A percentile compares a stretch with the other conserved stretches of the same genome.
Conservation (phyloP, 306 rosid species). For the Trifolium dubium region DNA sequence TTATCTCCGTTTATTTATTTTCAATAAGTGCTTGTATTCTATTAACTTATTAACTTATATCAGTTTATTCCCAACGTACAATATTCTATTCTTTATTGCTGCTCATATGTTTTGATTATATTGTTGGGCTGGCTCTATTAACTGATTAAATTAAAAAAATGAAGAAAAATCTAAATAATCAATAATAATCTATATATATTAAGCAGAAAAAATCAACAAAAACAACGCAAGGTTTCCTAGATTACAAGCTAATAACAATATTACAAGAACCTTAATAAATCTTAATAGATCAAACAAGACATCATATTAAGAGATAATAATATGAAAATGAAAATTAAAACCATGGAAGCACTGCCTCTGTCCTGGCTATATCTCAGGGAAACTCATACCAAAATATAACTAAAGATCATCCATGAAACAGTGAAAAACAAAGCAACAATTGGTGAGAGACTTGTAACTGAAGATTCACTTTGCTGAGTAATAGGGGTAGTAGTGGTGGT, state of each 20-base stretch:
- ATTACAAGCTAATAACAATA: neutral
- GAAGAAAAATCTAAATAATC: no score
- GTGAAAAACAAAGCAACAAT: slow-evolving; percentile 37
- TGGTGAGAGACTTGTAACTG: slow-evolving; percentile 43
- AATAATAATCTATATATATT: neutral
- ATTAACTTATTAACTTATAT: no score
- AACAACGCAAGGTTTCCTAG: slow-evolving; percentile 17
- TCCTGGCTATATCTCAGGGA: slow-evolving; percentile 51
- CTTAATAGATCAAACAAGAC: slow-evolving; percentile 27
- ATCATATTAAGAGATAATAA: neutral
- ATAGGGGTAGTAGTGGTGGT: slow-evolving; percentile 41
- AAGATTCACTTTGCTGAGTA: slow-evolving; percentile 42
- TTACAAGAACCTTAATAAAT: slow-evolving; percentile 21
- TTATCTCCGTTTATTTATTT: no score
- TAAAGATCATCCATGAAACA: slow-evolving; percentile 47
- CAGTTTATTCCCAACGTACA: no score
- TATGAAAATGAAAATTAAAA: neutral
- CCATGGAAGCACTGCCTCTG: slow-evolving; percentile 81
- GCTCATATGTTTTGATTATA: no score
- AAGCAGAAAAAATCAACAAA: neutral
- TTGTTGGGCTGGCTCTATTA: no score
- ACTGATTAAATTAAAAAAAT: no score
- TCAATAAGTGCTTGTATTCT: no score
- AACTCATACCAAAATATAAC: slow-evolving; percentile 34
- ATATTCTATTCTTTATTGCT: no score